Conservation (phyloP, 2,329 filamentous ascomycete species). For the Botrytis squamosa region DNA sequence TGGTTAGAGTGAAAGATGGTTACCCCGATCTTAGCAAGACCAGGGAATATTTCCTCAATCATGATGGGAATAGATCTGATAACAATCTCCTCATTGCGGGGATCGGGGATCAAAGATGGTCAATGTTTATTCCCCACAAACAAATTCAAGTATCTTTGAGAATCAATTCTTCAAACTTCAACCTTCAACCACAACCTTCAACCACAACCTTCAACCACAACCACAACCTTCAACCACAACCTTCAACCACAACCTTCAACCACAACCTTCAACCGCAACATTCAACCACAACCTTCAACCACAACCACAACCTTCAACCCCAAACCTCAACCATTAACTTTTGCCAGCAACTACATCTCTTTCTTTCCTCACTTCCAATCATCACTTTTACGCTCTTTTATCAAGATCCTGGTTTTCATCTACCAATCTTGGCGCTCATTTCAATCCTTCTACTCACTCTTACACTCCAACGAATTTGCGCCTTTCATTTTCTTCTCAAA, state of each 20-base stretch:
- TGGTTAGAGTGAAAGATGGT: background rate
- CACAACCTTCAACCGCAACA: background rate
- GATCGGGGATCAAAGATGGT: background rate
- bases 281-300: too few species aligned
- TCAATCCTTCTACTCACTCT: background rate
- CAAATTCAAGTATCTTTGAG: too few species aligned
- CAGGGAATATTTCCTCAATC: background rate
- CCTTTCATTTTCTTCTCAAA: too few species aligned
- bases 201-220: background rate
- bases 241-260: too few species aligned
- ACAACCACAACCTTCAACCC: too few species aligned
- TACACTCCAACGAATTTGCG: background rate
- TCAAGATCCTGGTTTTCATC: background rate
- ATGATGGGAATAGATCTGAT: background rate
- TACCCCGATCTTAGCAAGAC: background rate
- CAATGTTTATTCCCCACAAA: background rate
- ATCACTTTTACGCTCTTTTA: too few species aligned
- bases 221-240: too few species aligned
- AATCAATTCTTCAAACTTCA: background rate
- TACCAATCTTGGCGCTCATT: background rate
- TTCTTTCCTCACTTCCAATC: too few species aligned
- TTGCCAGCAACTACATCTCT: background rate
- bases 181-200: background rate
- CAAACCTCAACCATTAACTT: background rate
- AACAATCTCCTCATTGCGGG: too few species aligned